Base-by-base conservation (phyloP, 331 rosid genomes). In the Arachis monticola region DNA sequence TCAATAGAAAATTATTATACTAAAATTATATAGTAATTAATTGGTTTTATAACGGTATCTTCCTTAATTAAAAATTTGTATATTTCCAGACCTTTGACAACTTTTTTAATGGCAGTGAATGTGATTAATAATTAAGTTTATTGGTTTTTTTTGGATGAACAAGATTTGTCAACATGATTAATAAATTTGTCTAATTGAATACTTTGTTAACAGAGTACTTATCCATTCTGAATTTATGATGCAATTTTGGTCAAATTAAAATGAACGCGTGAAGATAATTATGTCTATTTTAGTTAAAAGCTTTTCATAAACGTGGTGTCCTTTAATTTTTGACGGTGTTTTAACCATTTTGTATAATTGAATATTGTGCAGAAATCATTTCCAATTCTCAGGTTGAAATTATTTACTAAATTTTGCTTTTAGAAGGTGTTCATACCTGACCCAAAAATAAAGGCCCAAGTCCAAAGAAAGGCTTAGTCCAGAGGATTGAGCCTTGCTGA, bases 41-140 rank as follows among this genome's bases (percentile, higher is more conserved):
- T 30, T 30, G 27, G 11, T n/a, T 1, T 50, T 35, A 13, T 14
- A 12, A 68, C 73, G 47, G 12, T 9, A 68, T 51, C 61, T 48
- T 67, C 12, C 35, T 68, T 68, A 51, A 68, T 50, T 68, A 51
- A 5, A 7, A 68, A 67, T 67, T 47, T 46, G 48, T 30, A 38
- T 66, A 5, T 55, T 14, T 12, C 10, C 41, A 27, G 14, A 5
- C 40, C 5, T 63, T 63, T 63, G 51, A 7, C 50, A 41, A 13
- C 0, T 42, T 3, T 42, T 8, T 64, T 14, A 42, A 42, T 14
- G 38, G 8, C 69, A 22, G 1, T 41, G 31, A 63, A 41, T 40
- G 9, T 62, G 30, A 38, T 62, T n/a, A 40, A 31, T 8, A 7
- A 6, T 13, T 5, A 55, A 38, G 5, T 38, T 38, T 38, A 38